Evolutionary conservation across 768 basidiomycete genomes (phyloP).

Genomic region (Cyathus striatus): DNA sequence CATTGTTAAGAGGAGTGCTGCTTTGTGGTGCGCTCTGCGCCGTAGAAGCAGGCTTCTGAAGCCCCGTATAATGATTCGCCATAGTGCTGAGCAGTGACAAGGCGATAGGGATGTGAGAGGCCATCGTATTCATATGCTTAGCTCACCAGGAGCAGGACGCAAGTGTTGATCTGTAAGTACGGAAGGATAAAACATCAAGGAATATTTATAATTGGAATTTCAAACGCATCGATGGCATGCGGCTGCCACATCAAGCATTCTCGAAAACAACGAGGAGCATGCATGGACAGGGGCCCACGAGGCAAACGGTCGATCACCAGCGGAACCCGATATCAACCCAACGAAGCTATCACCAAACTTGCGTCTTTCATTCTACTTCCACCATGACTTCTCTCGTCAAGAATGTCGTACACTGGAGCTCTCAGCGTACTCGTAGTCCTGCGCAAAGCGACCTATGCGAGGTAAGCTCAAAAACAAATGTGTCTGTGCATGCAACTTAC

Average conservation of each 20-base stretch:
- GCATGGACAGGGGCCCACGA: constrained; percentile 24
- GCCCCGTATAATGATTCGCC: constrained; percentile 28
- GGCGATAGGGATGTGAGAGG: constrained; percentile 39
- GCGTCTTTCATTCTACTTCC: constrained; percentile 14
- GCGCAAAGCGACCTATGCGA: constrained; percentile 40
- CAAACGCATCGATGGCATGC: constrained; percentile 14
- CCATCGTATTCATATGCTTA: constrained; percentile 22
- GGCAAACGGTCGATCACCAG: constrained; percentile 20
- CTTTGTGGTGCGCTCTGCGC: constrained; percentile 8
- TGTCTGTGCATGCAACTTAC: not conserved
- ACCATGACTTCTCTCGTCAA: constrained; percentile 37
- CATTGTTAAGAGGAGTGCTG: constrained; percentile 15
- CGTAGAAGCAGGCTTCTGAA: constrained; percentile 22
- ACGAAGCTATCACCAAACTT: constrained; percentile 7
- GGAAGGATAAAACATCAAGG: constrained; percentile 4
- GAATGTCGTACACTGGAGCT: constrained; percentile 35
- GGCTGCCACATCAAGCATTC: constrained; percentile 12
- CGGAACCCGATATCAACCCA: constrained; percentile 16
- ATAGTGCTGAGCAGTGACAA: constrained; percentile 36
- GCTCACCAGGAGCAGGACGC: constrained; percentile 9
- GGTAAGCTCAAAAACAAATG: constrained; percentile 20
- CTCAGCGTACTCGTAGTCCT: constrained; percentile 16
- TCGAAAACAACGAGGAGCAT: constrained; percentile 28
- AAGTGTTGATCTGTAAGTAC: constrained; percentile 5
- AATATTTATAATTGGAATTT: constrained; percentile 23